These are phyloP conservation scores for Thermochaetoides dissita DNA, from an alignment of 2,329 filamentous ascomycete species.

Conservation along the genomic window DNA sequence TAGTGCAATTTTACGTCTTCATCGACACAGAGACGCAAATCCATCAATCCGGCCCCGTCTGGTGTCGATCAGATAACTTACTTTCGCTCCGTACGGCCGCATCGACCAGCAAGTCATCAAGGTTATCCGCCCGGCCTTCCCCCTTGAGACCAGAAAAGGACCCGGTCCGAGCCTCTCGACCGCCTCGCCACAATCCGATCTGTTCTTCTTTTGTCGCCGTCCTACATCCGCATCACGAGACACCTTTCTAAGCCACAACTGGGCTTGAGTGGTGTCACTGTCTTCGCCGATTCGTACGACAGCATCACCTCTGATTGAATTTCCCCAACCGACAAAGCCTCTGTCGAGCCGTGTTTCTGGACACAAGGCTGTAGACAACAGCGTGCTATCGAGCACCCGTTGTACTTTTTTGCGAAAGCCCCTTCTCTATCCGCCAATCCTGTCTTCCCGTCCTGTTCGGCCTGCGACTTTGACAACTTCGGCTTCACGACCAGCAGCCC, in stretches of 20 bases:
- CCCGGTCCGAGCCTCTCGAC: background rate
- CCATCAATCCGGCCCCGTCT: slow-evolving; percentile 1
- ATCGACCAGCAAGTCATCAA: background rate
- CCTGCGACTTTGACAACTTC: no score
- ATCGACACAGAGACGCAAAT: background rate
- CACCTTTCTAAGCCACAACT: background rate
- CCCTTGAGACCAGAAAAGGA: background rate
- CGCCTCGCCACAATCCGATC: slow-evolving; percentile 1
- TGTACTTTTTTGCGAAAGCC: no score
- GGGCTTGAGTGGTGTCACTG: slow-evolving; percentile 2
- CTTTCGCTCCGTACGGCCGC: slow-evolving; percentile 5
- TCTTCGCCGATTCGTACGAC: background rate
- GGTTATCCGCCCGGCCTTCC: slow-evolving; percentile 1
- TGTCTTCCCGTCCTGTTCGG: no score
- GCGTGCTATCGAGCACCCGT: no score
- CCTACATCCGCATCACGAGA: slow-evolving; percentile 1
- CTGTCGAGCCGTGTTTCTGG: no score
- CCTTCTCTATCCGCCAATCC: no score
- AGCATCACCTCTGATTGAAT: background rate
- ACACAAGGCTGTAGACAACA: no score
- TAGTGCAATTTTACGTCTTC: no score
- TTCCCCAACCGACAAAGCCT: no score
- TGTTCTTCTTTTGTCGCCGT: background rate
- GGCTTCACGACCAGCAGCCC: no score
- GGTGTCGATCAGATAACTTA: slow-evolving; percentile 10